These are phyloP conservation scores for Byssoonygena ceratinophila DNA, from an alignment of 2,329 filamentous ascomycete genomes.

Conservation along the genomic window DNA sequence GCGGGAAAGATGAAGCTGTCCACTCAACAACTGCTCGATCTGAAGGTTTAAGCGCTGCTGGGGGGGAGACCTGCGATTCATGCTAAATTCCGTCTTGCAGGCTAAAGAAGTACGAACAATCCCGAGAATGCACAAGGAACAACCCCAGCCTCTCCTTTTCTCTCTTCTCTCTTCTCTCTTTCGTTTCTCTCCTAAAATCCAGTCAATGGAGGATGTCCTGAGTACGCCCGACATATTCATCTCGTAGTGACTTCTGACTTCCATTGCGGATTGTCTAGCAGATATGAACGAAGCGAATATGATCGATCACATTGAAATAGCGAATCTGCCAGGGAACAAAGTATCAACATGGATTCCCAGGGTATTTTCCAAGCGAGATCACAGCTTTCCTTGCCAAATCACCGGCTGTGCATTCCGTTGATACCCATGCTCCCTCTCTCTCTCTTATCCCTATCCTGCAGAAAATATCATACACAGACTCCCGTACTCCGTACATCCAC, in stretches of 20 bases:
- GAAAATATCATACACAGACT: conserved; percentile 4
- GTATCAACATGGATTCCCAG: background rate
- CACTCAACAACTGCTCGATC: too few relatives aligned
- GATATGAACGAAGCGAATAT: too few relatives aligned
- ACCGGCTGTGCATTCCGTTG: background rate
- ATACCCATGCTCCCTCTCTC: background rate
- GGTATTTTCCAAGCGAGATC: background rate
- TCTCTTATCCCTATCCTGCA: background rate
- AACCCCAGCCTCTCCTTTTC: background rate
- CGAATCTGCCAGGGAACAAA: background rate
- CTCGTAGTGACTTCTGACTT: too few relatives aligned
- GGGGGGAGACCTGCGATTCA: too few relatives aligned
- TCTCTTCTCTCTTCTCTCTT: background rate
- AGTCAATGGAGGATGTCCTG: too few relatives aligned
- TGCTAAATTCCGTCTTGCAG: too few relatives aligned
- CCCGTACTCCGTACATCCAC: background rate
- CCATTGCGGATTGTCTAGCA: too few relatives aligned
- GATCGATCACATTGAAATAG: too few relatives aligned
- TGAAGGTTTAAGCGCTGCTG: conserved; percentile 1
- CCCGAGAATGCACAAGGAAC: background rate
- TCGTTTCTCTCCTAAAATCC: background rate
- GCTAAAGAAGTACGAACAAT: too few relatives aligned
- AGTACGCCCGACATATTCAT: too few relatives aligned
- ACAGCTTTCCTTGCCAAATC: conserved; percentile 4
- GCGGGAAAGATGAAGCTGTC: too few relatives aligned